These are phyloP conservation scores for Leishmania amazonensis DNA, from an alignment of 208 protist genomes.

Conservation along the genomic window DNA sequence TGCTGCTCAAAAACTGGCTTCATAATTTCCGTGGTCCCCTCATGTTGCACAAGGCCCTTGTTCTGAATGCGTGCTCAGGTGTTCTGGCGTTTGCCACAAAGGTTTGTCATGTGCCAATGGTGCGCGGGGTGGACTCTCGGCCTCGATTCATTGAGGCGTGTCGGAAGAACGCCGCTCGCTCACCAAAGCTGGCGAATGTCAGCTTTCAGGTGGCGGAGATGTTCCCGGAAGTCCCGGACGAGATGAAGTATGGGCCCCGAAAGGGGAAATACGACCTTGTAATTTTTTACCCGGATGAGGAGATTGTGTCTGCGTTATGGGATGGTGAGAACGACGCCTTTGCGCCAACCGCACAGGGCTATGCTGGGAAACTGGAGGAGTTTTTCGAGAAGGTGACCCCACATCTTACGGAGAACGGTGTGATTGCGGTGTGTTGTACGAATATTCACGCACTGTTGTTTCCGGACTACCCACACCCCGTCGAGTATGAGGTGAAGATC, in stretches of 20 bases:
- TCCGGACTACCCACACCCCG: slow-evolving; percentile 66
- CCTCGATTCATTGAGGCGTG: slow-evolving; percentile 59
- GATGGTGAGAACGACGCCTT: slow-evolving; percentile 41
- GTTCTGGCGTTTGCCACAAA: slow-evolving; percentile 57
- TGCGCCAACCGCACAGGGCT: slow-evolving; percentile 58
- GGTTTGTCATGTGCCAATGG: slow-evolving; percentile 71
- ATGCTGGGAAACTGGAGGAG: slow-evolving; percentile 67
- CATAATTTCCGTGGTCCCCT: slow-evolving; percentile 66
- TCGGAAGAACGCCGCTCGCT: slow-evolving; percentile 45
- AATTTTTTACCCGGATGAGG: slow-evolving; percentile 81
- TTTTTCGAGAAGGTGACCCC: slow-evolving; percentile 81
- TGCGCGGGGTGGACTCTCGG: slow-evolving; percentile 75
- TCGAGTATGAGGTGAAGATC: slow-evolving; percentile 91
- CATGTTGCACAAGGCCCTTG: slow-evolving; percentile 69
- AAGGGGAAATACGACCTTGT: slow-evolving; percentile 70
- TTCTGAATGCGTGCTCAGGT: slow-evolving; percentile 60
- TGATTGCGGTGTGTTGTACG: slow-evolving; percentile 81
- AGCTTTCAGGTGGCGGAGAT: slow-evolving; percentile 83
- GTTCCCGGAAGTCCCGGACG: slow-evolving; percentile 38
- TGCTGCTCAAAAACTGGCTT: slow-evolving; percentile 79
- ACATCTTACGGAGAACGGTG: slow-evolving; percentile 71
- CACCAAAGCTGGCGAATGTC: slow-evolving; percentile 47
- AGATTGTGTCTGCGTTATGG: slow-evolving; percentile 43
- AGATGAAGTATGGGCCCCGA: not conserved
- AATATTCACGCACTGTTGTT: slow-evolving; percentile 78